Base-by-base conservation (phyloP, 2,329 filamentous ascomycete genomes). In the Talaromyces verruculosus region DNA sequence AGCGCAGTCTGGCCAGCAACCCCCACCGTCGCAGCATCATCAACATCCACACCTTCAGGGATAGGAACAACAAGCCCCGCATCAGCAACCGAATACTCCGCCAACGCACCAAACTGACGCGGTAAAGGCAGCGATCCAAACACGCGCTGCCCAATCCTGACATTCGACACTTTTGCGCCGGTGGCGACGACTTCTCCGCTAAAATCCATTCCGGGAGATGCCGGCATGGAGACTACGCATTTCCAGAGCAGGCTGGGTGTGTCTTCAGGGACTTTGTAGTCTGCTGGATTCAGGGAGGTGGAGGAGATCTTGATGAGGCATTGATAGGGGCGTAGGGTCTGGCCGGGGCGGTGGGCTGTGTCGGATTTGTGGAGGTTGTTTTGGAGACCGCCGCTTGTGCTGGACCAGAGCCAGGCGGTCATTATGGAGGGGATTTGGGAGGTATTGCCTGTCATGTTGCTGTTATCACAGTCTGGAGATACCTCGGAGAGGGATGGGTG, bases 191-290 rank as follows among this genome's bases (percentile, higher is more conserved):
- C 75, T 8, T 78, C 77, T 0, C 84, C 83, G 66, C 76, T 78
- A 64, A 83, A 85, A 73, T 86, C 84, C 71, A 83, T 77, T 0
- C 83, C 82, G 0, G 85, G 85, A 0, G 80, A 80, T 1, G 81
- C 82, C 0, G 83, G 81, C 5, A 73, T 74, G 28, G 75, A 71
- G 58, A 84, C 74, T 0, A 81, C 43, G 25, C 80, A 67, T 3
- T 79, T 76, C 1, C 74, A 73, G 5, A 84, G 64, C 2, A 82
- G 25, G 0, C 81, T 75, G 33, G 82, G 76, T n/a, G 49, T n/a
- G 28, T 39, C 53, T 71, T 89, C 87, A 10, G 85, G 80, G 1
- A 85, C 69, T 74, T 90, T 90, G 81, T 87, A 85, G 80, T 91
- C 89, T 33, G 84, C 84, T 0, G 87, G 87, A 72, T 90, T 90